phyloP scores from a whole-genome alignment of 2,329 filamentous ascomycete genomes.

The Talaromyces sp. region DNA sequence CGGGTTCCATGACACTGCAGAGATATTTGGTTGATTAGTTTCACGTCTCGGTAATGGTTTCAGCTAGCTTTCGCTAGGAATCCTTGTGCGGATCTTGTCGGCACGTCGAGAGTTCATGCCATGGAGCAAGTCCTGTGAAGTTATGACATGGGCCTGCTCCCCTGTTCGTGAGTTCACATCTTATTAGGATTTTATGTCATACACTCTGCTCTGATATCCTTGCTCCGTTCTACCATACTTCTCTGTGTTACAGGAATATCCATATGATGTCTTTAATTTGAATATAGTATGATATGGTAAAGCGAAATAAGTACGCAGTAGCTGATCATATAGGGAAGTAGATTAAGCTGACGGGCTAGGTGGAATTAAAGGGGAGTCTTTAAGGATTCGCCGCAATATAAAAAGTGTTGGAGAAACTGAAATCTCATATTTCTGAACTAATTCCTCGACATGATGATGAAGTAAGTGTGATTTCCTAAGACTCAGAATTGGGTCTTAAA shows the following conservation, averaged over 20 bases:
- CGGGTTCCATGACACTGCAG: not conserved
- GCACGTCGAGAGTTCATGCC: not conserved
- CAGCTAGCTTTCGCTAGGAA: not conserved
- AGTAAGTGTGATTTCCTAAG: not conserved
- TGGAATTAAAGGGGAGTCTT: not conserved
- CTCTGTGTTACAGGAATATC: not conserved
- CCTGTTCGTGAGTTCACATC: not conserved
- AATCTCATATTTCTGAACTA: not conserved
- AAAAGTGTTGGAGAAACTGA: not conserved
- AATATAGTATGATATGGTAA: not conserved
- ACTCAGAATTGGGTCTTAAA: not conserved
- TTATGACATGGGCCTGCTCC: not conserved
- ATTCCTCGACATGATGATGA: not conserved
- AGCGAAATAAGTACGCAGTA: not conserved
- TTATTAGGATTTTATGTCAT: not conserved
- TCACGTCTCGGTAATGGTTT: not conserved
- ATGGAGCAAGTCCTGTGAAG: not conserved
- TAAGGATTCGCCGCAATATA: not conserved
- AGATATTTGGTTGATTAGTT: not conserved
- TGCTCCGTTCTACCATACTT: not conserved
- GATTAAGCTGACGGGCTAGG: not conserved
- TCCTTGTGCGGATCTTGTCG: not conserved
- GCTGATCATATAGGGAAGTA: not conserved
- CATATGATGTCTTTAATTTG: not conserved
- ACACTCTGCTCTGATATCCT: not conserved